Evolutionary conservation across 2,329 filamentous ascomycete genomes (phyloP).

Genomic region (Nigrograna mackinnonii): DNA sequence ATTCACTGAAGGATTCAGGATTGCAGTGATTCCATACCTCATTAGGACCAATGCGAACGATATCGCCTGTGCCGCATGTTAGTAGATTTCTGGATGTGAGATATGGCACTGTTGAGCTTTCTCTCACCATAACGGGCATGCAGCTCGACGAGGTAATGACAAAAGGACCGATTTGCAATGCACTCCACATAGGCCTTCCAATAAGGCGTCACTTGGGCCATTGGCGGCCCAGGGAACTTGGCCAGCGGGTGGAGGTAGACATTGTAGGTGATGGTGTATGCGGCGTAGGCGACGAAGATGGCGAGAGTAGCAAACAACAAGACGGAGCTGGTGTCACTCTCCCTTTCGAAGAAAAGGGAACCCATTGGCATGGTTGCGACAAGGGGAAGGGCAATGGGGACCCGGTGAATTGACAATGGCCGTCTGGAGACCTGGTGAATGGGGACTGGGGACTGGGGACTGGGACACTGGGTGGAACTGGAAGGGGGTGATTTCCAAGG

Average conservation of each 20-base stretch:
- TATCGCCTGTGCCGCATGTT: constrained; percentile 18
- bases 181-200: constrained; percentile 35
- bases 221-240: constrained; percentile 45
- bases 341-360: too few relatives aligned
- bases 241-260: constrained; percentile 48
- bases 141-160: constrained; percentile 25
- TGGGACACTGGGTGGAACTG: too few relatives aligned
- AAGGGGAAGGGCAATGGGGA: too few relatives aligned
- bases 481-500: too few relatives aligned
- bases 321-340: constrained; percentile 5
- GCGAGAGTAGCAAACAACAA: constrained; percentile 16
- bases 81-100: constrained; percentile 6
- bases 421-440: too few relatives aligned
- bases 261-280: constrained; percentile 31
- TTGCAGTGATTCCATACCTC: constrained; percentile 17
- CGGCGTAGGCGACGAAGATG: constrained; percentile 15
- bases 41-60: constrained; percentile 32
- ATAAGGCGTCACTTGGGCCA: constrained; percentile 22
- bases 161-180: constrained; percentile 29
- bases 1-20: background rate
- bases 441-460: too few relatives aligned
- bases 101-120: background rate
- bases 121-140: constrained; percentile 30
- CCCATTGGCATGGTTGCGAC: too few relatives aligned
- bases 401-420: too few relatives aligned